These are phyloP conservation scores for Lasiosphaeris hirsuta DNA, from an alignment of 495 filamentous ascomycete species.

Conservation along the genomic window DNA sequence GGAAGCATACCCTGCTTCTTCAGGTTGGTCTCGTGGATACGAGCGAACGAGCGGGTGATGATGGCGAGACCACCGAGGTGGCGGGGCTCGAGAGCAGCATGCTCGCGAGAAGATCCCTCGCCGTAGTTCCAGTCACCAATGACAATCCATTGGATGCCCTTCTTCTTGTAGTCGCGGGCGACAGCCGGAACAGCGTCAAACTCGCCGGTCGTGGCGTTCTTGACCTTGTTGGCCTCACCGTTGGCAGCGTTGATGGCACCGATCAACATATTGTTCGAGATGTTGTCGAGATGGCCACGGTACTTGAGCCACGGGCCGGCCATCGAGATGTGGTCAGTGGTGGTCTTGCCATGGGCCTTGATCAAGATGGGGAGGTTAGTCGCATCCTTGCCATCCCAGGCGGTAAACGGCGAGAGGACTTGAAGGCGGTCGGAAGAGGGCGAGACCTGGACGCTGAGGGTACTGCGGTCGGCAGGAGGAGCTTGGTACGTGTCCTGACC, in stretches of 20 bases:
- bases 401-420: slow-evolving; percentile 76
- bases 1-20: slow-evolving; percentile 99
- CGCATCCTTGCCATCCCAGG: slow-evolving; percentile 96
- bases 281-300: slow-evolving; percentile 99
- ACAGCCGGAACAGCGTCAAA: slow-evolving; percentile 87
- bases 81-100: slow-evolving; percentile 94
- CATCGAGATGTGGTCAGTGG: slow-evolving; percentile 99
- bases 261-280: slow-evolving; percentile 99
- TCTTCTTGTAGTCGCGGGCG: slow-evolving; percentile 97
- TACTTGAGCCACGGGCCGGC: slow-evolving; percentile 99
- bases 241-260: slow-evolving; percentile 95
- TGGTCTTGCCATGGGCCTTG: slow-evolving; percentile 98
- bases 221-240: slow-evolving; percentile 96
- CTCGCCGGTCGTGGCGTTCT: slow-evolving; percentile 81
- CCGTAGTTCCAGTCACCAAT: slow-evolving; percentile 99
- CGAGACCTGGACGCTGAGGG: slow-evolving; percentile 77
- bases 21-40: slow-evolving; percentile 99
- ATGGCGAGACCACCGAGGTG: slow-evolving; percentile 97
- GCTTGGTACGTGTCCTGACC: slow-evolving; percentile 96
- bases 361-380: slow-evolving; percentile 88
- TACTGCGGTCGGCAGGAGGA: slow-evolving; percentile 72
- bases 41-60: slow-evolving; percentile 93
- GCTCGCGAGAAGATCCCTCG: slow-evolving; percentile 95
- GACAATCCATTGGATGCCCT: slow-evolving; percentile 94
- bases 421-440: slow-evolving; percentile 92